These are phyloP conservation scores for Sicyos edulis DNA, from an alignment of 306 rosid species.

Conservation along the genomic window DNA sequence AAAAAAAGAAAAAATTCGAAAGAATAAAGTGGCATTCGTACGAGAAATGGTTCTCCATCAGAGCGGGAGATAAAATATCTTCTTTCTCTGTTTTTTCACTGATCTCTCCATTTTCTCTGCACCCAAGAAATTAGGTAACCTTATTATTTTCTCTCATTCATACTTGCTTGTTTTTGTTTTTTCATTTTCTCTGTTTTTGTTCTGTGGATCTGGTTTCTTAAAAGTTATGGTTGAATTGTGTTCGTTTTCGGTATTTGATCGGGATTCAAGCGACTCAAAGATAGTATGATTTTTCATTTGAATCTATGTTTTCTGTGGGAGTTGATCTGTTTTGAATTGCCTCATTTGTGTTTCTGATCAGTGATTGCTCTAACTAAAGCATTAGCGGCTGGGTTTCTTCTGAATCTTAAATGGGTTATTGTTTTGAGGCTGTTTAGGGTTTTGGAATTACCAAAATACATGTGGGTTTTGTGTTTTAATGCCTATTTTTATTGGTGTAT, in stretches of 20 bases:
- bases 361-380: slow-evolving; percentile 12
- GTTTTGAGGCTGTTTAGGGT: background rate
- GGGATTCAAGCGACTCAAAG: background rate
- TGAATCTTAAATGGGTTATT: slow-evolving; percentile 2
- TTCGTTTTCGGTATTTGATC: background rate
- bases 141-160: background rate
- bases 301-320: slow-evolving; percentile 6
- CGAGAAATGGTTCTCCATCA: background rate
- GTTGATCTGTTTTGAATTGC: background rate
- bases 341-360: background rate
- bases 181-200: background rate
- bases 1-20: too few species aligned
- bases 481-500: background rate
- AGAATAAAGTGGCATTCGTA: too few species aligned
- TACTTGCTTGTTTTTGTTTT: background rate
- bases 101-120: background rate
- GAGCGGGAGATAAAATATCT: background rate
- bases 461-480: background rate
- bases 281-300: background rate
- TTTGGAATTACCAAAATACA: background rate
- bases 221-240: background rate
- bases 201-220: background rate
- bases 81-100: background rate
- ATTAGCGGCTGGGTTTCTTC: background rate
- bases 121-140: background rate